phyloP scores from a whole-genome alignment of 331 rosid genomes.

The Quercus phellos region DNA sequence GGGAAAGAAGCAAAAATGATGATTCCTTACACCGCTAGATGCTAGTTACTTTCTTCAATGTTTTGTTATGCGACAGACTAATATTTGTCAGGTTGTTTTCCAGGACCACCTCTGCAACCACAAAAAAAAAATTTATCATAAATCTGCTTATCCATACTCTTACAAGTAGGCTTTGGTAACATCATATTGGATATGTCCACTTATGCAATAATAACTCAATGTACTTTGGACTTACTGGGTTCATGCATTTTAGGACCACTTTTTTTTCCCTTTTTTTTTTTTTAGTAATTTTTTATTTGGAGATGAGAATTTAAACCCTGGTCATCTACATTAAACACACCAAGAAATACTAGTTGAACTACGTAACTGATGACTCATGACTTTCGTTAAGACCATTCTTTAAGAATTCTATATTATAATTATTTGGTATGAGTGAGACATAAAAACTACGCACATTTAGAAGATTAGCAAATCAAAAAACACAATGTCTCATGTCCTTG shows the following conservation, averaged over 20 bases:
- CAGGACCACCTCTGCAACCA: background rate
- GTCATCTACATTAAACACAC: too few relatives aligned
- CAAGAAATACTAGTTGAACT: too few relatives aligned
- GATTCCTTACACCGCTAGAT: background rate
- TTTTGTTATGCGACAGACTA: background rate
- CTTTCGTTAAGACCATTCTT: too few relatives aligned
- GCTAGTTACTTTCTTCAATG: background rate
- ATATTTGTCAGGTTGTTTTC: background rate
- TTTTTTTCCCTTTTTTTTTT: too few relatives aligned
- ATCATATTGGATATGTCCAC: background rate
- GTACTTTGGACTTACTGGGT: background rate
- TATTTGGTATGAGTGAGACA: too few relatives aligned
- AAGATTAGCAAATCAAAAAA: too few relatives aligned
- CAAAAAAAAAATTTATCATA: background rate
- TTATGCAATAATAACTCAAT: background rate
- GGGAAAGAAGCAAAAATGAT: background rate
- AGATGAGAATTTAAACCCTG: too few relatives aligned
- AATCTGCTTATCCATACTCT: background rate
- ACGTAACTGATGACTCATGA: too few relatives aligned
- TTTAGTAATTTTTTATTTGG: too few relatives aligned
- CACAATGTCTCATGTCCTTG: background rate
- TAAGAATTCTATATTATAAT: too few relatives aligned
- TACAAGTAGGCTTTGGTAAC: background rate
- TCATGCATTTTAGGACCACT: too few relatives aligned
- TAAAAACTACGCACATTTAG: background rate